Evolutionary conservation across 805 yeast species (phyloP), one percentile per base, ranked within the genome.

Genomic region (Candida silvicultrix): DNA sequence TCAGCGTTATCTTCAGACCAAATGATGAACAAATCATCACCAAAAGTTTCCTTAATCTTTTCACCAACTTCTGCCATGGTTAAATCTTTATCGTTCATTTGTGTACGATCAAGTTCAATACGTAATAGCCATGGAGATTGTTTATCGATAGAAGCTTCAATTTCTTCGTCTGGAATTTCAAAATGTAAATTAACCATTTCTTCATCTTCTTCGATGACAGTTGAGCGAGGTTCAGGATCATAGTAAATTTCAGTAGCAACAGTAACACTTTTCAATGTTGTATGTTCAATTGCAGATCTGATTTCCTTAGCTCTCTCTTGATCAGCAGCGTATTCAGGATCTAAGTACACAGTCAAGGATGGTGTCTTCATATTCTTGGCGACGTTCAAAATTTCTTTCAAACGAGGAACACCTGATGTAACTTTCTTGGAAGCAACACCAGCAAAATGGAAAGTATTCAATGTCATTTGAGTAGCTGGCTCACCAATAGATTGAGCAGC

Each of bases 1-100:
- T 92, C 97, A 40, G 97, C 97, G 60, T 94, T 92, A 73, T 94
- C 99, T 75, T 95, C 99, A 41, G 97, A 89, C 98, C 99, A 94
- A 61, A 94, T 94, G 37, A 94, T 96, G 60, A 92, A 94, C 69
- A 94, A 71, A 68, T 94, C 99, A 57, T 89, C 95, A 45, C 90
- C 95, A 66, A 94, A 94, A 52, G 87, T 84, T 62, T 87, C 90
- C 53, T 89, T 84, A 50, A 94, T 94, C 73, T 85, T 89, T 57
- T 89, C 95, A 23, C 99, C 97, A 46, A 94, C 98, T 71, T 94
- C 97, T 54, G 95, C 87, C 97, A 95, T 94, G 5, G 96, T 88
- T 64, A 94, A 78, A 67, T 94, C 97, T 68, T 94, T 89, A 72
- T 94, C 99, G 61, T 92, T 84, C 97, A 94, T 90, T 70, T 92